Evolutionary conservation across 257 asterid species (phyloP), one percentile per base, ranked within the genome.

Genomic region (Solanum sparsipilum): DNA sequence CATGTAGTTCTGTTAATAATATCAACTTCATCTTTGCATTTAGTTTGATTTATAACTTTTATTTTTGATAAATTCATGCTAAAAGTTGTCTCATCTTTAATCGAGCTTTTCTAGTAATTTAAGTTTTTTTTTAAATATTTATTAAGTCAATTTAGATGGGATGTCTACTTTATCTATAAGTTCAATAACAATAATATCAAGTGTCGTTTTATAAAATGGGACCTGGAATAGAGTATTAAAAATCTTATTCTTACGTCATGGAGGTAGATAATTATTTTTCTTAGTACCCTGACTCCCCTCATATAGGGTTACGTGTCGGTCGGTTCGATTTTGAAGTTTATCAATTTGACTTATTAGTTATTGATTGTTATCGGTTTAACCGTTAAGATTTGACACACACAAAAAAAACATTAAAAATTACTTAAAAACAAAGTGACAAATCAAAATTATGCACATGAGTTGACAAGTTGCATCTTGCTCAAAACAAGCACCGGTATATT

Each of bases 221-320:
- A 11, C 7, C 0, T 25, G 3, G 0, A 25, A 65, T 65, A 11
- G 34, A 11, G 32, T 65, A 9, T 25, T 27, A 65, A 5, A 65
- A 60, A 0, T 23, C 1, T 5, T 11, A 65, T 25, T 25, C 9
- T 9, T 25, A 65, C 4, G 0, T 65, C 16, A 25, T 0, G 18
- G 9, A 25, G 3, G 2, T n/a, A 65, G 5, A 25, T 25, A 65
- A 12, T 25, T 65, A 65, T 65, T n/a, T 20, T 2, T 12, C 6
- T 1, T 25, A 2, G 25, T 6, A 67, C 18, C 34, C 0, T 5
- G 9, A 5, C 72, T 65, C 72, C 15, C 27, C 7, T 63, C 6
- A 6, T 56, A 56, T 0, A 20, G 11, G 25, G 0, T 56, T 56
- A 20, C 11, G 1, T 56, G 0, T 18, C 4, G 11, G 3, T 20